Evolutionary conservation across 1,284 basidiomycete species (phyloP), one percentile per base, ranked within the genome.

Genomic region (Abortiporus biennis): DNA sequence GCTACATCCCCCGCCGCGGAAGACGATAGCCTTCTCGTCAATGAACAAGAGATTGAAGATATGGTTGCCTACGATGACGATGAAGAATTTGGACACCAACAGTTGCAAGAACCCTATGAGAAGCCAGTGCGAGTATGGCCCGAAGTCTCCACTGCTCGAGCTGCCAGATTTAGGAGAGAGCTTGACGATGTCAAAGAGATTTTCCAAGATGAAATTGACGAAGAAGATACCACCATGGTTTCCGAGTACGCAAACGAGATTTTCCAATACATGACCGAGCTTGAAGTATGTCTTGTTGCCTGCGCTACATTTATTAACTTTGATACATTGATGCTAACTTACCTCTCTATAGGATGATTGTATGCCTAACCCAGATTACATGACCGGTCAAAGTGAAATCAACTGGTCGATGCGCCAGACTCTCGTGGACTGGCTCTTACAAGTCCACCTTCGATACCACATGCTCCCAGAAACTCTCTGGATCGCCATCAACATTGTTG

Each of bases 191-290:
- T 95, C 51, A 84, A 82, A 54, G 73, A 80, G 39, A 69, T 68
- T 31, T 88, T 91, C 64, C 72, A 82, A 34, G 89, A 92, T 48
- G 82, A 89, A 43, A 71, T 87, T 19, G 93, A 97, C 58, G 74
- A 85, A 57, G 82, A 81, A 53, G 96, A 99, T 66, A 87, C 87
- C 20, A 92, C 91, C 8, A 97, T 99, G 95, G 93, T 96, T 17
- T 92, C 93, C 36, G 96, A 99, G 64, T 99, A 99, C 60, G 79
- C 93, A 20, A 90, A 94, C 22, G 95, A 99, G 47, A 99, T 99
- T 59, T 99, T 99, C 57, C 75, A 78, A 47, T 98, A 99, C 67
- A 99, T 99, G 96, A 74, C 73, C 48, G 77, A 88, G 43, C 78
- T 96, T 39, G 92, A 97, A 77, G 90, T 92, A 47, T 24, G 74